Conservation (phyloP, 805 yeast species). For the Sugiyamaella marilandica region DNA sequence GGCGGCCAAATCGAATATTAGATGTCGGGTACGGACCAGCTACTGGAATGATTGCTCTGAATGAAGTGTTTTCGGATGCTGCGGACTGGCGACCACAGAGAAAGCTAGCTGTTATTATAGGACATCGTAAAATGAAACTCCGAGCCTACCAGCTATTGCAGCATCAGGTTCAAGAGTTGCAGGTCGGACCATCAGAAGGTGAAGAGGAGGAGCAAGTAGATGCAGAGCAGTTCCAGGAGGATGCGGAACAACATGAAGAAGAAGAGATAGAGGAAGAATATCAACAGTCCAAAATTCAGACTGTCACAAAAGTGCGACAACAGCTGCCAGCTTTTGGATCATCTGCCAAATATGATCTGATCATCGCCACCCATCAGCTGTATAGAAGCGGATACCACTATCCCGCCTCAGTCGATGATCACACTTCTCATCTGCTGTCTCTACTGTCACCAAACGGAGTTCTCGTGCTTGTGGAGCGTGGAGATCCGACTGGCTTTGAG, state of each 20-base stretch:
- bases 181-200: background rate
- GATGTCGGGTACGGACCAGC: constrained; percentile 91
- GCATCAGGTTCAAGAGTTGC: constrained; percentile 44
- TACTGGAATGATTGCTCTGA: constrained; percentile 82
- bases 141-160: constrained; percentile 74
- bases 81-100: constrained; percentile 46
- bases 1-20: constrained; percentile 62
- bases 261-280: background rate
- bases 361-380: constrained; percentile 77
- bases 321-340: constrained; percentile 41
- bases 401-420: constrained; percentile 70
- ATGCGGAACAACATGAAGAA: background rate
- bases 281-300: constrained; percentile 21
- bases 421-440: constrained; percentile 52
- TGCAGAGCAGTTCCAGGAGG: constrained; percentile 4
- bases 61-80: constrained; percentile 66
- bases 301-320: constrained; percentile 45
- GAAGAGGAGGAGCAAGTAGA: background rate
- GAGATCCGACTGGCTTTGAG: constrained; percentile 87
- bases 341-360: constrained; percentile 63
- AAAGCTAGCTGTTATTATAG: constrained; percentile 70
- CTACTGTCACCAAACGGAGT: constrained; percentile 75
- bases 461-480: constrained; percentile 77
- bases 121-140: constrained; percentile 67
- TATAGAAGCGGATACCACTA: constrained; percentile 54